Conservation (phyloP, 805 yeast genomes). For the Lipomyces sp. region DNA sequence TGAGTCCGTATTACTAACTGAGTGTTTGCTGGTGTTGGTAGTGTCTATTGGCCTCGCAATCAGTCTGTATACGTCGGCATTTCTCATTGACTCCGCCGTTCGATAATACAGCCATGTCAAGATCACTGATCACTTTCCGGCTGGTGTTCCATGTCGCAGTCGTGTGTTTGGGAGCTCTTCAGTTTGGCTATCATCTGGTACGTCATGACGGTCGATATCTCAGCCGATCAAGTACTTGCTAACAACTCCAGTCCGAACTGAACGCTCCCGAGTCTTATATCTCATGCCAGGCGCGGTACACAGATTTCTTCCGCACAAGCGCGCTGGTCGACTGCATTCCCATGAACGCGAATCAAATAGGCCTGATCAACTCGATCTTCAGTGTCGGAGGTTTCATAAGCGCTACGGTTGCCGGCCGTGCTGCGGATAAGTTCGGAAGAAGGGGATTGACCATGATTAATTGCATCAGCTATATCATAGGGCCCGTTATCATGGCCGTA, state of each 20-base stretch:
- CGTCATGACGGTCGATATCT: constrained; percentile 16
- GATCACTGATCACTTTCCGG: constrained; percentile 22
- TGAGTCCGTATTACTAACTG: not conserved
- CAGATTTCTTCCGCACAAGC: constrained; percentile 40
- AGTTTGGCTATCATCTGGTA: constrained; percentile 89
- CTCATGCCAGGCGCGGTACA: constrained; percentile 29
- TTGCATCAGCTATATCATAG: constrained; percentile 58
- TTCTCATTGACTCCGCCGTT: not conserved
- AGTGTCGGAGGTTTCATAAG: constrained; percentile 85
- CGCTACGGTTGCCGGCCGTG: constrained; percentile 66
- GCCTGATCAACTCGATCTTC: constrained; percentile 76
- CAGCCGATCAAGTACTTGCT: not conserved
- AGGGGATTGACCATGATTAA: constrained; percentile 58
- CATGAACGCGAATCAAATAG: constrained; percentile 62
- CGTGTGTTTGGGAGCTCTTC: constrained; percentile 78
- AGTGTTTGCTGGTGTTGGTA: not conserved
- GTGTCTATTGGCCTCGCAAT: not conserved
- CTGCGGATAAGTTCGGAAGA: constrained; percentile 73
- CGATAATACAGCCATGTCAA: constrained; percentile 3
- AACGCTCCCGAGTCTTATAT: constrained; percentile 73
- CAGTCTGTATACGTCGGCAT: not conserved
- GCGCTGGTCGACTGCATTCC: constrained; percentile 57
- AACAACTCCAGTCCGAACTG: constrained; percentile 62
- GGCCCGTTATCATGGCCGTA: constrained; percentile 64
- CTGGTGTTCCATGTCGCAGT: constrained; percentile 47